Evolutionary conservation across 2,329 filamentous ascomycete genomes (phyloP).

Genomic region (Stemphylium vesicarium): DNA sequence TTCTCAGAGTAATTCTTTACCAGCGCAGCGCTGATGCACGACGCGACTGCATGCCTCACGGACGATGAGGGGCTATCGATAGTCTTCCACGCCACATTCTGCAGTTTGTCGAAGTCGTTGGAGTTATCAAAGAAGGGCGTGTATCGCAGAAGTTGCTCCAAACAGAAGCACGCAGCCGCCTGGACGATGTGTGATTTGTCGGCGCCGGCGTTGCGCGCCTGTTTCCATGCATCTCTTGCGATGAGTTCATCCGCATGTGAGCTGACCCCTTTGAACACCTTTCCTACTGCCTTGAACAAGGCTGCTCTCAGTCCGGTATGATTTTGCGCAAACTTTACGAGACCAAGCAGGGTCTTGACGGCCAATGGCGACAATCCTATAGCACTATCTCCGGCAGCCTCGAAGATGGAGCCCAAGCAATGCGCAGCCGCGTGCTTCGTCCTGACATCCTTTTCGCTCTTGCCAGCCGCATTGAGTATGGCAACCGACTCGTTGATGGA

Average conservation of each 20-base stretch:
- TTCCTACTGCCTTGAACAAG: conserved; percentile 75
- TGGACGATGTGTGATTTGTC: conserved; percentile 88
- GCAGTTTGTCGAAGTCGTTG: conserved; percentile 88
- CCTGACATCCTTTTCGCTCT: conserved; percentile 77
- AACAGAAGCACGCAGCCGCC: conserved; percentile 76
- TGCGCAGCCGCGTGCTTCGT: conserved; percentile 86
- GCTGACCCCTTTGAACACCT: conserved; percentile 76
- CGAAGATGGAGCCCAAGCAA: conserved; percentile 88
- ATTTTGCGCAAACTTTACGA: conserved; percentile 77
- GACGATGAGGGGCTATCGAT: conserved; percentile 78
- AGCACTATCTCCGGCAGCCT: conserved; percentile 90
- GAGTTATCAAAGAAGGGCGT: conserved; percentile 87
- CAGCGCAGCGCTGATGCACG: conserved; percentile 81
- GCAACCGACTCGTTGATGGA: conserved; percentile 86
- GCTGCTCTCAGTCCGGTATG: conserved; percentile 84
- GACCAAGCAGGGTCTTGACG: conserved; percentile 74
- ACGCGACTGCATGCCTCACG: conserved; percentile 84
- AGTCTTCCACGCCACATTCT: conserved; percentile 81
- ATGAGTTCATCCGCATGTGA: conserved; percentile 81
- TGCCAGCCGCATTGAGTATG: conserved; percentile 72
- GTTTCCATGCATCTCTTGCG: conserved; percentile 93
- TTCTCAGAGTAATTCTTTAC: conserved; percentile 79
- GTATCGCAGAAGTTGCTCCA: conserved; percentile 73
- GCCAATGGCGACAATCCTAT: conserved; percentile 80
- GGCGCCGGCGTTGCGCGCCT: conserved; percentile 75